Conservation (phyloP, 257 asterid species). For the Verbena officinalis region DNA sequence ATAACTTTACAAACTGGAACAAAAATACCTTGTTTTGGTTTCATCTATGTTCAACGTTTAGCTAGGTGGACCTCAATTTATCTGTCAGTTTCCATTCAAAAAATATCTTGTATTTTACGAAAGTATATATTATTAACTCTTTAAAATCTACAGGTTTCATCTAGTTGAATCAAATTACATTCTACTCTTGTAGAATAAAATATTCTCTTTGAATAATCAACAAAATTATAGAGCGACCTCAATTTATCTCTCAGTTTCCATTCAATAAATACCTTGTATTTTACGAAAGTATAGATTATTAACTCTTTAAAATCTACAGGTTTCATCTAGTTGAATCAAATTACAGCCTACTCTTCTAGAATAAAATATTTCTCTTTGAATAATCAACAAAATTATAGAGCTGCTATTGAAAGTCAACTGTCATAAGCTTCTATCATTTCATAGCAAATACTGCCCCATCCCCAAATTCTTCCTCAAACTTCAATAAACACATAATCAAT, state of each 20-base stretch:
- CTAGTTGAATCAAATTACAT: background rate
- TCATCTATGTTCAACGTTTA: no score
- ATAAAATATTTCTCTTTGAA: background rate
- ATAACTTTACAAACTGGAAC: no score
- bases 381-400: conserved; percentile 1
- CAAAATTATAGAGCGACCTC: conserved; percentile 1
- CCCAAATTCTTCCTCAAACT: background rate
- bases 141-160: background rate
- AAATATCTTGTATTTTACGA: no score
- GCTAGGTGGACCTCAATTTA: no score
- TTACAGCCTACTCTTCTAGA: background rate
- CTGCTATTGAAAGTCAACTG: conserved; percentile 21
- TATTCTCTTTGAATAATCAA: background rate
- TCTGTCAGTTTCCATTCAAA: no score
- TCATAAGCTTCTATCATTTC: background rate
- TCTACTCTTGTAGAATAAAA: background rate
- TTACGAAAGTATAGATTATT: no score
- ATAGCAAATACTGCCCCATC: background rate
- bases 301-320: background rate
- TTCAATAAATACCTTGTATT: no score
- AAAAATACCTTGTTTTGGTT: no score
- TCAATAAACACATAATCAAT: conserved; percentile 15
- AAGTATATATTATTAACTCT: no score
- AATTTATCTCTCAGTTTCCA: no score
- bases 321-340: background rate